phyloP scores from a whole-genome alignment of 306 rosid species.

The Erythrophleum fordii region DNA sequence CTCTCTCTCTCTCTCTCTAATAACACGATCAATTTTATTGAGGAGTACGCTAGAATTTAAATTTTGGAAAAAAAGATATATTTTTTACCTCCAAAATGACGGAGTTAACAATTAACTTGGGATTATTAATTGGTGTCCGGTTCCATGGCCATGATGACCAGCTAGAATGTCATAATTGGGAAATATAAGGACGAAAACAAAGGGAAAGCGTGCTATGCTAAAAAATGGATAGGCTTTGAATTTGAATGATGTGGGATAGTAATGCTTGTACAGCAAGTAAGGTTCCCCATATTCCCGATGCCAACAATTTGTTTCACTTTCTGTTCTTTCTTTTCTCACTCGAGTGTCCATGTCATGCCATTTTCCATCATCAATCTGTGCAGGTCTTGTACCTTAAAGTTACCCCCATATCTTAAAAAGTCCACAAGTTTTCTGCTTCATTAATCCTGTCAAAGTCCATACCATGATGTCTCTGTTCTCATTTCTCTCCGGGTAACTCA shows the following conservation, averaged over 20 bases:
- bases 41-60: too few relatives aligned
- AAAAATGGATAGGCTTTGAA: background rate
- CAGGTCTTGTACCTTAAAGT: background rate
- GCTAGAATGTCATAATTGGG: constrained; percentile 6
- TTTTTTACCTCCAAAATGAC: too few relatives aligned
- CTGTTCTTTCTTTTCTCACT: background rate
- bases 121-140: too few relatives aligned
- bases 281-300: background rate
- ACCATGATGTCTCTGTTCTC: background rate
- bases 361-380: background rate
- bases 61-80: too few relatives aligned
- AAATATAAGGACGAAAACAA: background rate
- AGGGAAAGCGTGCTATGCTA: background rate
- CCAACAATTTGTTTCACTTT: background rate
- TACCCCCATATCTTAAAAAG: too few relatives aligned
- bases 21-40: too few relatives aligned
- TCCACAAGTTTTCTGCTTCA: background rate
- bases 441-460: background rate
- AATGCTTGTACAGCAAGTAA: constrained; percentile 32
- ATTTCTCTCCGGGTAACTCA: background rate
- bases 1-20: too few relatives aligned
- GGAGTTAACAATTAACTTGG: too few relatives aligned
- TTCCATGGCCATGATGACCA: too few relatives aligned
- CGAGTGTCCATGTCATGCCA: background rate
- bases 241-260: background rate